These are phyloP conservation scores for Aspergillus intermedius DNA, from an alignment of 2,329 filamentous ascomycete species.

Conservation along the genomic window DNA sequence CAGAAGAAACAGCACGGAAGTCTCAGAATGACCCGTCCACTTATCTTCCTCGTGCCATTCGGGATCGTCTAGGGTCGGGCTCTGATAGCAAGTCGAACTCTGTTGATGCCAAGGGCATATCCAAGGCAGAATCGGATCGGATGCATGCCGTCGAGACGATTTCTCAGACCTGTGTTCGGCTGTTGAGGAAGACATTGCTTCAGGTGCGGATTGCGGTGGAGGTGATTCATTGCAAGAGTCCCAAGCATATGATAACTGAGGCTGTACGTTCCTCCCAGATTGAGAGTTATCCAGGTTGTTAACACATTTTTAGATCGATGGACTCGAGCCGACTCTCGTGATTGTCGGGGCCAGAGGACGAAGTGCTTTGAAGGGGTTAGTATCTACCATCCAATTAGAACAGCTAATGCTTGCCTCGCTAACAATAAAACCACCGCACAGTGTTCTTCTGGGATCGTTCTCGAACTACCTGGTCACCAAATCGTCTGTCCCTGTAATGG, in stretches of 20 bases:
- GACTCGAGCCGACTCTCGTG: constrained; percentile 82
- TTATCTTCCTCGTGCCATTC: constrained; percentile 23
- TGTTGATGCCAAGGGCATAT: constrained; percentile 45
- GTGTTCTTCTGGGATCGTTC: constrained; percentile 90
- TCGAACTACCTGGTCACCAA: constrained; percentile 97
- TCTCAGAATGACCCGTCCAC: constrained; percentile 27
- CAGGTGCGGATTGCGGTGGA: constrained; percentile 93
- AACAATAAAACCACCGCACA: constrained; percentile 29
- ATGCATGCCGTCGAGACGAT: constrained; percentile 75
- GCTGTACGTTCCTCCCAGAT: constrained; percentile 49
- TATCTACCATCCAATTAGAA: neutral
- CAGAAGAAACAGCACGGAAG: constrained; percentile 50
- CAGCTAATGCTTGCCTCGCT: neutral
- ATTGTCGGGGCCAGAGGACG: constrained; percentile 87
- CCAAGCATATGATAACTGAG: constrained; percentile 91
- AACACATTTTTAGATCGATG: constrained; percentile 57
- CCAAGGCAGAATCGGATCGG: constrained; percentile 68
- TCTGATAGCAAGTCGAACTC: constrained; percentile 38
- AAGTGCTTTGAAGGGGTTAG: constrained; percentile 87
- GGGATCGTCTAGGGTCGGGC: constrained; percentile 31
- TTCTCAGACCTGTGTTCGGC: constrained; percentile 72
- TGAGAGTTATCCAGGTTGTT: too few relatives aligned
- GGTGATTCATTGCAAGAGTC: constrained; percentile 96
- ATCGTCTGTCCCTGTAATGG: constrained; percentile 95
- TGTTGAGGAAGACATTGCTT: constrained; percentile 82